phyloP scores from a whole-genome alignment of 2,329 filamentous ascomycete species.

The Rutstroemia sp. region DNA sequence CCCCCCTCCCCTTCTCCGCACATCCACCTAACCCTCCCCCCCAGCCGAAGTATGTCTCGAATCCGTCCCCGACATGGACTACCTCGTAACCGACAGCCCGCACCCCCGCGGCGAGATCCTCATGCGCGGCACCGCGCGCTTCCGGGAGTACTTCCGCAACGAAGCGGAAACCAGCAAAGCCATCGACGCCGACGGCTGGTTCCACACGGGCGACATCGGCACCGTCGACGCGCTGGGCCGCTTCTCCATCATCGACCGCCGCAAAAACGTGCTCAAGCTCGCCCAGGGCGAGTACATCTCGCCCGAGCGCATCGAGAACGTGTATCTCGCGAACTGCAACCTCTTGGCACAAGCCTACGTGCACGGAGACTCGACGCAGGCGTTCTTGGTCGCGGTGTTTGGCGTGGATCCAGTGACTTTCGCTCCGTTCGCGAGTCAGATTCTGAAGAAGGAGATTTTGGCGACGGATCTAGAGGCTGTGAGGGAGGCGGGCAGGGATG shows the following conservation, averaged over 20 bases:
- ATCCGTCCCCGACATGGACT: conserved; percentile 92
- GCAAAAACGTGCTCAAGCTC: conserved; percentile 99
- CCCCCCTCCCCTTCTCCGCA: neutral
- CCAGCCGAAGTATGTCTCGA: conserved; percentile 69
- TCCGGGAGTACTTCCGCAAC: conserved; percentile 86
- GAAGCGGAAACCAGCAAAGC: conserved; percentile 77
- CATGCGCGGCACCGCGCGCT: conserved; percentile 71
- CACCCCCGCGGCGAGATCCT: conserved; percentile 85
- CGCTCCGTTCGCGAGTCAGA: conserved; percentile 69
- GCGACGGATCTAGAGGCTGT: conserved; percentile 60
- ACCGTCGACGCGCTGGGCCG: conserved; percentile 78
- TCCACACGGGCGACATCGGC: conserved; percentile 90
- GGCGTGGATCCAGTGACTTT: conserved; percentile 82
- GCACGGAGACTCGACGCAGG: conserved; percentile 81
- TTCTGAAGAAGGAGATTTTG: conserved; percentile 60
- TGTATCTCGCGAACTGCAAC: conserved; percentile 75
- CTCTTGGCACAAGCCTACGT: conserved; percentile 78
- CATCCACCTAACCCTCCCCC: neutral
- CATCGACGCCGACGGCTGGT: conserved; percentile 87
- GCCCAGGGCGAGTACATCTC: conserved; percentile 97
- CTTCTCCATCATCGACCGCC: conserved; percentile 88
- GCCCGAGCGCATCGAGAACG: conserved; percentile 93
- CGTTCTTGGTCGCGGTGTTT: conserved; percentile 77
- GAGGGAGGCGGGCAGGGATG: conserved; percentile 57
- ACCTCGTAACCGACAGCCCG: conserved; percentile 79